Evolutionary conservation across 2,329 filamentous ascomycete species (phyloP), one percentile per base, ranked within the genome.

Genomic region (Hypoxylon sp.): DNA sequence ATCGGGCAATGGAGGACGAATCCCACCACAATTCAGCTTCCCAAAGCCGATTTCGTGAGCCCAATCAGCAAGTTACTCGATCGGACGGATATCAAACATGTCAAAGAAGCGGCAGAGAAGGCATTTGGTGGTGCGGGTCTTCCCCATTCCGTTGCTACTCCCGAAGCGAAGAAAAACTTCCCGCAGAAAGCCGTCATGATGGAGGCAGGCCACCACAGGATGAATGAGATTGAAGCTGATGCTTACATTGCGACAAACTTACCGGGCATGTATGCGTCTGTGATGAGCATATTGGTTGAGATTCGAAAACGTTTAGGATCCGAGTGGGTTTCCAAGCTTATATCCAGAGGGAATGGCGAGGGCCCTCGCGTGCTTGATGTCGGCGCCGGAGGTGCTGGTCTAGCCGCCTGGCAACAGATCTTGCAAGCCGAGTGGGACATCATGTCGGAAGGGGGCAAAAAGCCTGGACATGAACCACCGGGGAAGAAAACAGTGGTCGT

Each of bases 401-500:
- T 93, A 32, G 78, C 91, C 4, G 92, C 92, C 5, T 94, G 91
- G 87, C 83, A 92, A 56, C 89, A 94, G 68, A 83, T 98, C 8
- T 71, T 96, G 13, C 84, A 88, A 65, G 90, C 94, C 0, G 94
- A 98, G 74, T 97, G 91, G 89, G 87, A 91, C 55, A 74, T 89
- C 0, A 85, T 94, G 78, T 85, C 74, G 24, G 84, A 87, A 3
- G 79, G 81, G 30, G 80, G 80, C 0, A 71, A 77, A 20, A 78
- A 82, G 30, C 68, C 71, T 22, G 81, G 78, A 1, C 74, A 77
- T 0, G 75, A 81, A 1, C 86, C 88, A 0, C 82, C 85, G 2
- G 91, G 92, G 1, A 93, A 90, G 75, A 90, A 91, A 56, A 94
- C 92, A 0, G 93, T 97, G 1, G 80, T 98, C 2, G 88, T 91